Conservation (phyloP, 2,329 filamentous ascomycete genomes). For the Chrysosporium keratinophilum region DNA sequence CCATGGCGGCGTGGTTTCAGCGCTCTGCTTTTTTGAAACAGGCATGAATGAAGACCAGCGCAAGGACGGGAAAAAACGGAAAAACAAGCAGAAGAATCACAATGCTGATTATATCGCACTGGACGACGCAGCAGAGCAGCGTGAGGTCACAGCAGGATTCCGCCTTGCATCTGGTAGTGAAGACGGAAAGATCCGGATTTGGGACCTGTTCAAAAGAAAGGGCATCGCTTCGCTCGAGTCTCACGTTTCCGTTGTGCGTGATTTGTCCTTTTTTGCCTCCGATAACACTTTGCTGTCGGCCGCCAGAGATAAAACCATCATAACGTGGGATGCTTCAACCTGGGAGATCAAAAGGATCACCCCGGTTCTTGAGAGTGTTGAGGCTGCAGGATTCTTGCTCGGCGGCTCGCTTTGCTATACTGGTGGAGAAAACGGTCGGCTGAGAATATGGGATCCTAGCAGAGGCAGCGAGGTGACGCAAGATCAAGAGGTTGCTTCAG, state of each 20-base stretch:
- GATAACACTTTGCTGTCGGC: constrained; percentile 71
- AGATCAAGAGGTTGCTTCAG: constrained; percentile 53
- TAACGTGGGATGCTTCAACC: constrained; percentile 75
- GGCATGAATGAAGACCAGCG: constrained; percentile 17
- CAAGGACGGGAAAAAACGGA: constrained; percentile 39
- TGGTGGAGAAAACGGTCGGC: constrained; percentile 68
- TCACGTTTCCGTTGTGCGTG: constrained; percentile 89
- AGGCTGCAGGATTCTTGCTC: constrained; percentile 68
- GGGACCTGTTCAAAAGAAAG: constrained; percentile 78
- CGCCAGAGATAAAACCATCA: constrained; percentile 85
- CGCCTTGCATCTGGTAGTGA: constrained; percentile 83
- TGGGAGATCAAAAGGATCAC: constrained; percentile 77
- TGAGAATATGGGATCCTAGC: constrained; percentile 74
- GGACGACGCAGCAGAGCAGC: not conserved
- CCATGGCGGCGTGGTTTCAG: constrained; percentile 82
- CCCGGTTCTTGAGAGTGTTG: constrained; percentile 74
- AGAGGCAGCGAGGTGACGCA: constrained; percentile 68
- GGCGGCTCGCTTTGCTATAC: constrained; percentile 66
- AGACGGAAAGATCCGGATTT: constrained; percentile 83
- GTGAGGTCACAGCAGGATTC: constrained; percentile 48
- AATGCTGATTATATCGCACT: constrained; percentile 26
- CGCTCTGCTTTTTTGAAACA: constrained; percentile 75
- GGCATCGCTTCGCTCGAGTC: constrained; percentile 71
- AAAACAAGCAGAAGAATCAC: constrained; percentile 21
- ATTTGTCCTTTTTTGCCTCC: constrained; percentile 65